phyloP scores from a whole-genome alignment of 345 rosid genomes.

The Eucalyptus caleyi region DNA sequence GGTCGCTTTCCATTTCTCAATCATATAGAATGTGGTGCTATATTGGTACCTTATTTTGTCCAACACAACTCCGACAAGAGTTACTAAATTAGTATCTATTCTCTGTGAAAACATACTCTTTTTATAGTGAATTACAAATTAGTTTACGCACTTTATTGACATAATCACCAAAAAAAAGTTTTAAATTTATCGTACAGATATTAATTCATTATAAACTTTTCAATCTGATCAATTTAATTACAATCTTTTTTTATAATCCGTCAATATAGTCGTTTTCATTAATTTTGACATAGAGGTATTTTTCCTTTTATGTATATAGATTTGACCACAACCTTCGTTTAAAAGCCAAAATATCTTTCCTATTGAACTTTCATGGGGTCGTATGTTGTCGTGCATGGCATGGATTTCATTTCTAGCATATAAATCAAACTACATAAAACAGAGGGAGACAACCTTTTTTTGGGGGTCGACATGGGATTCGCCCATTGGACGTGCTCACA shows the following conservation, averaged over 20 bases:
- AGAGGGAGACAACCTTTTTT: background rate
- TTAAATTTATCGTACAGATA: background rate
- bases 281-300: background rate
- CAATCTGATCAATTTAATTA: background rate
- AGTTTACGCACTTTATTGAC: background rate
- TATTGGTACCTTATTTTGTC: background rate
- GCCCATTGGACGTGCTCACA: background rate
- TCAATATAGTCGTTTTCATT: accelerated
- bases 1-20: background rate
- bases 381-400: background rate
- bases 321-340: background rate
- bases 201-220: background rate
- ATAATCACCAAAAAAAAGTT: background rate
- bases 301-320: background rate
- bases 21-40: background rate
- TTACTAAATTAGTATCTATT: background rate
- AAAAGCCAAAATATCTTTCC: background rate
- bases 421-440: background rate
- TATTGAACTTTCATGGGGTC: background rate
- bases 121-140: background rate
- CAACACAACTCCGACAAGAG: background rate
- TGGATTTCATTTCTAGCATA: background rate
- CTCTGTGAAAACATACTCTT: background rate
- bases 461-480: background rate
- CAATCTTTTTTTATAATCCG: too few species aligned